phyloP scores from a whole-genome alignment of 805 yeast genomes.

The Teunomyces kruisii region DNA sequence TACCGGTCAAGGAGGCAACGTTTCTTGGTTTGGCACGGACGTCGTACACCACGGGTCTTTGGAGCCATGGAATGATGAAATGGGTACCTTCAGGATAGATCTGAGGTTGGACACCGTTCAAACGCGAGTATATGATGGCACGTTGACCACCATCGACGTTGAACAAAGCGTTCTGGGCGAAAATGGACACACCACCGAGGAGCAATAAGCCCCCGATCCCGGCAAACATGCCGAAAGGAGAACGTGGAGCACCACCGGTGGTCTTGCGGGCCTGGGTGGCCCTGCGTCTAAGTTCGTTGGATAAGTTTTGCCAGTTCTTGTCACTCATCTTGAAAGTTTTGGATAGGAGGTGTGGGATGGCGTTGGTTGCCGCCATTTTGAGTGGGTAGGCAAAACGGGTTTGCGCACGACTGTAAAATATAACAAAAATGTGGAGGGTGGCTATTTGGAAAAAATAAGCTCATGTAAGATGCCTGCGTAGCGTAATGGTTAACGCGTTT shows the following conservation, averaged over 20 bases:
- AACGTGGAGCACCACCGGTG: constrained; percentile 29
- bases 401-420: not conserved
- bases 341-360: not conserved
- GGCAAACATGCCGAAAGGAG: constrained; percentile 39
- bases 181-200: constrained; percentile 39
- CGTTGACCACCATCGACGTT: constrained; percentile 98
- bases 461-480: constrained; percentile 43
- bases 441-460: not conserved
- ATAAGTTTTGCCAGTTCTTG: constrained; percentile 41
- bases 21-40: constrained; percentile 97
- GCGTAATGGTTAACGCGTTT: constrained; percentile 70
- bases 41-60: constrained; percentile 88
- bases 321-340: constrained; percentile 31
- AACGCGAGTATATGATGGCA: constrained; percentile 88
- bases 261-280: constrained; percentile 28
- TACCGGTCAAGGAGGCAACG: constrained; percentile 94
- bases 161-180: constrained; percentile 46
- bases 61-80: constrained; percentile 90
- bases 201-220: constrained; percentile 42
- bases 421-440: not conserved
- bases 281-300: constrained; percentile 43
- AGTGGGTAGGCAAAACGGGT: no score
- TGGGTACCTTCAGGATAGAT: constrained; percentile 95
- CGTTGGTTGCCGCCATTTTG: not conserved
- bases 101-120: constrained; percentile 78